These are phyloP conservation scores for Ceratobasidium sp. DNA, from an alignment of 1,284 basidiomycete genomes.

Conservation along the genomic window DNA sequence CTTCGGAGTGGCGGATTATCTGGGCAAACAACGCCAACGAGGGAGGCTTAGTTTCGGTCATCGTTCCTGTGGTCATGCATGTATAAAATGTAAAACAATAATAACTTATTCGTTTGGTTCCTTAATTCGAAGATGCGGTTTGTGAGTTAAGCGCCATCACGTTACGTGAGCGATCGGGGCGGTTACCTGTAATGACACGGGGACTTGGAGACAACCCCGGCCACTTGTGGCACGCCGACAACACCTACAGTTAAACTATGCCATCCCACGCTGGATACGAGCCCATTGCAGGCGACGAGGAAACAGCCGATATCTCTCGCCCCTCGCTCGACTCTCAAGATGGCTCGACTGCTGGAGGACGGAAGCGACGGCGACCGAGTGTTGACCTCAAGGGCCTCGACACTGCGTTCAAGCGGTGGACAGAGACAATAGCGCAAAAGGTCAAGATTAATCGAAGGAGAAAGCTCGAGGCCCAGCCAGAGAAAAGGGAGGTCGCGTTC, in stretches of 20 bases:
- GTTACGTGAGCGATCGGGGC: constrained; percentile 17
- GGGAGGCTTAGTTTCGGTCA: neutral
- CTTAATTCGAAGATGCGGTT: neutral
- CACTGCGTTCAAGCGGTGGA: constrained; percentile 85
- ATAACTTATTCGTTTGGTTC: constrained; percentile 12
- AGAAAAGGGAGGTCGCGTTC: constrained; percentile 72
- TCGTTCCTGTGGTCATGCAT: constrained; percentile 17
- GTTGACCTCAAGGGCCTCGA: constrained; percentile 54
- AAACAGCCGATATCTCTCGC: neutral
- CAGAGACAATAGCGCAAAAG: constrained; percentile 81
- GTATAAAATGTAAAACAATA: constrained; percentile 1
- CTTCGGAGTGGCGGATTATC: constrained; percentile 48
- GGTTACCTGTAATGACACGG: constrained; percentile 32
- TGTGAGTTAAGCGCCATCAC: constrained; percentile 27
- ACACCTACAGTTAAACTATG: constrained; percentile 3
- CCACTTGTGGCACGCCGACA: constrained; percentile 6
- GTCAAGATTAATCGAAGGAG: constrained; percentile 70
- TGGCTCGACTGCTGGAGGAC: neutral
- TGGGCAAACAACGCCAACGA: constrained; percentile 20
- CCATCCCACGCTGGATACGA: constrained; percentile 34
- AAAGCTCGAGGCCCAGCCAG: constrained; percentile 64
- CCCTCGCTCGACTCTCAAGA: constrained; percentile 32
- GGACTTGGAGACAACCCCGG: constrained; percentile 8
- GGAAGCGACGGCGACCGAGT: constrained; percentile 7
- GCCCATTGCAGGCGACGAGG: constrained; percentile 31